Evolutionary conservation across 495 filamentous ascomycete genomes (phyloP).

Genomic region (Aspergillus avenaceus): DNA sequence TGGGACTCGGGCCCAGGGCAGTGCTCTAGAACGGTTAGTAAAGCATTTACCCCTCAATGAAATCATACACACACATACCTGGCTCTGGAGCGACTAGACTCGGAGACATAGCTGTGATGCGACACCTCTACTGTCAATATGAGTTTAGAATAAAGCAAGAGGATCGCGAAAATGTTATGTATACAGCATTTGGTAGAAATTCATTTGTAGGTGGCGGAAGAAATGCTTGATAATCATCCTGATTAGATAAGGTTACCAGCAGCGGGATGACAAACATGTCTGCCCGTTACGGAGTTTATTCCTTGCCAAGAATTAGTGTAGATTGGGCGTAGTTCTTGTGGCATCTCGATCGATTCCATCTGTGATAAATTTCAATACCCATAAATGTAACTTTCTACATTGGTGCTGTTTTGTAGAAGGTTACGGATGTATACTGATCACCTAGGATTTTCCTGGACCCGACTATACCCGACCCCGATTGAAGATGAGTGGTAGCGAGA

Average conservation of each 20-base stretch:
- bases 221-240: conserved; percentile 38
- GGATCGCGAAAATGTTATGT: background rate
- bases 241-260: background rate
- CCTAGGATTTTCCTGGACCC: too few relatives aligned
- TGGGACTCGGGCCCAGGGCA: conserved; percentile 92
- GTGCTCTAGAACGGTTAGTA: conserved; percentile 55
- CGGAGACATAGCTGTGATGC: conserved; percentile 56
- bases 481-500: background rate
- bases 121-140: background rate
- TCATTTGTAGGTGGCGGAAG: conserved; percentile 24
- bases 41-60: background rate
- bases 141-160: background rate
- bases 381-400: too few relatives aligned
- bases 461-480: too few relatives aligned
- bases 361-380: too few relatives aligned
- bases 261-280: conserved; percentile 33
- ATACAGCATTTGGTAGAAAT: conserved; percentile 1
- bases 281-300: too few relatives aligned
- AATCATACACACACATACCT: conserved; percentile 36
- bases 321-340: too few relatives aligned
- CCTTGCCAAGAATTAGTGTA: too few relatives aligned
- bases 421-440: too few relatives aligned
- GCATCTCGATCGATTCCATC: too few relatives aligned
- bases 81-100: conserved; percentile 90
- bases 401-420: too few relatives aligned